phyloP scores from a whole-genome alignment of 805 yeast genomes.

The Metschnikowia shivogae region DNA sequence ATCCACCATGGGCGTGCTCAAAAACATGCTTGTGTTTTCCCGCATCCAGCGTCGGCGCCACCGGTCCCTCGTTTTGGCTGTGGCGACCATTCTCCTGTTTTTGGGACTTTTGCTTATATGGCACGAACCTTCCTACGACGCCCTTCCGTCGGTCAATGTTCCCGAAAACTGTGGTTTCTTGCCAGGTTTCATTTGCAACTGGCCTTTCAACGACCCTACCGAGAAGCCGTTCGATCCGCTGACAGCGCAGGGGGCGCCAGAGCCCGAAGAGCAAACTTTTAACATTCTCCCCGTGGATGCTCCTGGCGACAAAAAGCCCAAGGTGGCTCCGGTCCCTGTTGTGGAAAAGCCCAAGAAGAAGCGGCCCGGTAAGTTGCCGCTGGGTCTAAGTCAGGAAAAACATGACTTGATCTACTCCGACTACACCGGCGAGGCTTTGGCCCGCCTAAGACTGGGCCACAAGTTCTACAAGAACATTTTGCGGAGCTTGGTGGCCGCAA shows the following conservation, averaged over 20 bases:
- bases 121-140: constrained; percentile 6
- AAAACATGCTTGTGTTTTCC: constrained; percentile 9
- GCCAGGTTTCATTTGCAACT: constrained; percentile 11
- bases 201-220: neutral
- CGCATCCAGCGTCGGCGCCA: constrained; percentile 18
- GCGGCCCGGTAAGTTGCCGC: neutral
- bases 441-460: constrained; percentile 29
- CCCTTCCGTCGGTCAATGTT: constrained; percentile 4
- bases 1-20: constrained; percentile 9
- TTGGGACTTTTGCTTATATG: constrained; percentile 6
- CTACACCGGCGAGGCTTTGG: constrained; percentile 5
- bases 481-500: constrained; percentile 35
- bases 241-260: neutral
- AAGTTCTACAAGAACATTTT: constrained; percentile 42
- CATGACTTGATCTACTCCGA: constrained; percentile 12
- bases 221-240: constrained; percentile 1
- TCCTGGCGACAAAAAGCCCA: neutral
- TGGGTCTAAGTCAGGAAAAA: constrained; percentile 7
- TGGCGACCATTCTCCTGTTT: constrained; percentile 7
- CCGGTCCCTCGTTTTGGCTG: constrained; percentile 5
- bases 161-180: constrained; percentile 8
- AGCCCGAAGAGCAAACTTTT: neutral
- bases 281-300: neutral
- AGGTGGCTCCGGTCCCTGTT: neutral
- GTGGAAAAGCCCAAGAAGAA: neutral